A percentile compares a stretch with the other conserved stretches of the same genome.
Conservation (phyloP, 2,329 filamentous ascomycete species). For the Lomentospora prolificans region DNA sequence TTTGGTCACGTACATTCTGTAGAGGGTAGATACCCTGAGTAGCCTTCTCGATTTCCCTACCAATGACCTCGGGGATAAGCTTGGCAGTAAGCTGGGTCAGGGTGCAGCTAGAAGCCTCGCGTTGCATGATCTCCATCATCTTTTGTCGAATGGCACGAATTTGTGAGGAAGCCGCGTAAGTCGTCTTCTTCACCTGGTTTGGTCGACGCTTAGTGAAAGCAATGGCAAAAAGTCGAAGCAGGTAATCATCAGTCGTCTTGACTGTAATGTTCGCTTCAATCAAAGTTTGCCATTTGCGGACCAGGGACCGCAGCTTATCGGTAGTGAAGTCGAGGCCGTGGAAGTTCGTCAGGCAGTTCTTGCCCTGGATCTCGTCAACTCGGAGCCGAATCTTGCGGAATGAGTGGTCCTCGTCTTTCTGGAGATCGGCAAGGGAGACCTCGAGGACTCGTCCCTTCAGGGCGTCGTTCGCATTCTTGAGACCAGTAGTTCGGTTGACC, state of each 20-base stretch:
- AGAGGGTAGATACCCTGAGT: conserved; percentile 99
- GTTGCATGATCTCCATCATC: conserved; percentile 98
- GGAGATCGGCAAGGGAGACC: conserved; percentile 95
- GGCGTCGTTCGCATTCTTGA: conserved; percentile 99
- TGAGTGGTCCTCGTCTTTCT: conserved; percentile 99
- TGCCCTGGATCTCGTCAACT: conserved; percentile 97
- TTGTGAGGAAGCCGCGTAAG: conserved; percentile 93
- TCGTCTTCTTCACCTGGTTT: conserved; percentile 99
- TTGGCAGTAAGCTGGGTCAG: conserved; percentile 95
- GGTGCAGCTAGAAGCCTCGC: conserved; percentile 89
- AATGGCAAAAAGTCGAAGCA: conserved; percentile 96
- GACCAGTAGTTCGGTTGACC: conserved; percentile 97
- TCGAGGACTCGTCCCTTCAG: conserved; percentile 98
- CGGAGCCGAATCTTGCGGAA: conserved; percentile 99
- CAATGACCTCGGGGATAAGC: conserved; percentile 98
- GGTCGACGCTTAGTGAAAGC: conserved; percentile 98
- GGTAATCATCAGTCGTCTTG: conserved; percentile 99
- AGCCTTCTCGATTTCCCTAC: conserved; percentile 98
- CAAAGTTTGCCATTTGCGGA: conserved; percentile 98
- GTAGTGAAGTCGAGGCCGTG: conserved; percentile 99
- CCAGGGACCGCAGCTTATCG: conserved; percentile 97
- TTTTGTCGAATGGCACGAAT: conserved; percentile 98
- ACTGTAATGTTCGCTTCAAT: conserved; percentile 99
- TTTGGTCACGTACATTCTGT: conserved; percentile 70
- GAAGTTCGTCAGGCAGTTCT: conserved; percentile 99